Percentiles rank a stretch among this genome's conserved stretches.
Evolutionary conservation across 208 protist genomes (phyloP).

Genomic region (Leishmania turanica): DNA sequence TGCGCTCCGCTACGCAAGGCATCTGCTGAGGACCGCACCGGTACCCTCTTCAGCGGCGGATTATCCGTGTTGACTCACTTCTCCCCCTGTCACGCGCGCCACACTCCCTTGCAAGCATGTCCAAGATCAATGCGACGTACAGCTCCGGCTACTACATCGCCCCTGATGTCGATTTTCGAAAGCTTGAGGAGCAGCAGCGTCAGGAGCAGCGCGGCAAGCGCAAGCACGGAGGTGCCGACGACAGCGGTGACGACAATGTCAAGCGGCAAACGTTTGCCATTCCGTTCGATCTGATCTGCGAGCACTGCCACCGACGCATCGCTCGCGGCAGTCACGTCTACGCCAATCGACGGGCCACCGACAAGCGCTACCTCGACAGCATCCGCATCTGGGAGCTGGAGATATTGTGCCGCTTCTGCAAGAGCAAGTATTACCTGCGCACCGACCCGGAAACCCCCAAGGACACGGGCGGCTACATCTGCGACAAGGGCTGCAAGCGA

Average conservation of each 20-base stretch:
- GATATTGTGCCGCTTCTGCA: slow-evolving; percentile 78
- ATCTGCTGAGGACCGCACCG: background rate
- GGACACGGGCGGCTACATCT: slow-evolving; percentile 82
- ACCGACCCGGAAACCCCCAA: slow-evolving; percentile 84
- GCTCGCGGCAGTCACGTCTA: slow-evolving; percentile 85
- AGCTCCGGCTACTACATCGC: slow-evolving; percentile 85
- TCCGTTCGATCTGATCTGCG: slow-evolving; percentile 80
- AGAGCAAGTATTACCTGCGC: slow-evolving; percentile 61
- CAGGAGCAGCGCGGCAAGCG: slow-evolving; percentile 52
- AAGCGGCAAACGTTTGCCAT: slow-evolving; percentile 87
- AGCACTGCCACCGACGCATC: slow-evolving; percentile 67
- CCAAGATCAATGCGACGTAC: slow-evolving; percentile 90
- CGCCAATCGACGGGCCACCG: slow-evolving; percentile 68
- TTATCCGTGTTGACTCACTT: background rate
- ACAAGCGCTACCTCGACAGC: slow-evolving; percentile 56
- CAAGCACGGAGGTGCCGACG: slow-evolving; percentile 16
- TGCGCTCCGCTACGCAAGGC: background rate
- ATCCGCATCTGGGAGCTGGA: slow-evolving; percentile 85
- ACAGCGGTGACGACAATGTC: slow-evolving; percentile 33
- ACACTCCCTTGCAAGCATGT: slow-evolving; percentile 39
- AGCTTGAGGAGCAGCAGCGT: slow-evolving; percentile 71
- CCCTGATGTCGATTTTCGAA: slow-evolving; percentile 82
- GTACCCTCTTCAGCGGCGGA: background rate
- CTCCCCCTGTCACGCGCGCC: slow-evolving; percentile 2
- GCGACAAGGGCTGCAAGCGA: slow-evolving; percentile 61